Evolutionary conservation across 2,329 filamentous ascomycete genomes (phyloP).

Genomic region (Sphaerostilbella broomeana): DNA sequence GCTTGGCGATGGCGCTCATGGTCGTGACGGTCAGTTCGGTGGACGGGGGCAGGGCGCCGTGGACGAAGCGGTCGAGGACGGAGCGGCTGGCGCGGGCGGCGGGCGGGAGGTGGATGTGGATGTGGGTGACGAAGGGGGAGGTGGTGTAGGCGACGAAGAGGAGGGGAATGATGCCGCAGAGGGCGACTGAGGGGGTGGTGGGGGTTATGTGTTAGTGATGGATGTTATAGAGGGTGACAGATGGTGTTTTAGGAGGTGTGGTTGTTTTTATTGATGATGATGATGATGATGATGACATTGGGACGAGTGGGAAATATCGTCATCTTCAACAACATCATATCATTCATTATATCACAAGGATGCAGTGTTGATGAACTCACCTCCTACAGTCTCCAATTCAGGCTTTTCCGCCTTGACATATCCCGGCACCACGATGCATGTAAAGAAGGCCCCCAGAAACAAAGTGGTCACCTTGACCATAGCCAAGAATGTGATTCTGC

Average conservation of each 20-base stretch:
- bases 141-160: slow-evolving; percentile 57
- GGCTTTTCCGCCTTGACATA: slow-evolving; percentile 41
- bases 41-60: slow-evolving; percentile 36
- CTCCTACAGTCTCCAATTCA: slow-evolving; percentile 27
- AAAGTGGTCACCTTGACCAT: slow-evolving; percentile 66
- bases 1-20: slow-evolving; percentile 49
- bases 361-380: slow-evolving; percentile 27
- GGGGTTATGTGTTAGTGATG: neutral
- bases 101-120: slow-evolving; percentile 62
- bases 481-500: slow-evolving; percentile 60
- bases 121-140: slow-evolving; percentile 63
- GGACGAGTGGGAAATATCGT: neutral
- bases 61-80: slow-evolving; percentile 46
- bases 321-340: neutral
- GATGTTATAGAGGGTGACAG: slow-evolving; percentile 47
- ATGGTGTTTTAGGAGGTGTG: too few species aligned
- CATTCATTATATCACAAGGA: neutral
- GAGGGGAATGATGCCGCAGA: slow-evolving; percentile 59
- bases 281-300: neutral
- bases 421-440: slow-evolving; percentile 54
- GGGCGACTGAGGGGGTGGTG: slow-evolving; percentile 43
- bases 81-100: slow-evolving; percentile 56
- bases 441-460: slow-evolving; percentile 61
- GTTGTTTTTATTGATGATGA: neutral
- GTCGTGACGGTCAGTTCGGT: slow-evolving; percentile 46